A percentile compares a stretch with the other conserved stretches of the same genome.
phyloP scores from a whole-genome alignment of 192 early-diverging fungal genomes.

The Piromyces finnis region DNA sequence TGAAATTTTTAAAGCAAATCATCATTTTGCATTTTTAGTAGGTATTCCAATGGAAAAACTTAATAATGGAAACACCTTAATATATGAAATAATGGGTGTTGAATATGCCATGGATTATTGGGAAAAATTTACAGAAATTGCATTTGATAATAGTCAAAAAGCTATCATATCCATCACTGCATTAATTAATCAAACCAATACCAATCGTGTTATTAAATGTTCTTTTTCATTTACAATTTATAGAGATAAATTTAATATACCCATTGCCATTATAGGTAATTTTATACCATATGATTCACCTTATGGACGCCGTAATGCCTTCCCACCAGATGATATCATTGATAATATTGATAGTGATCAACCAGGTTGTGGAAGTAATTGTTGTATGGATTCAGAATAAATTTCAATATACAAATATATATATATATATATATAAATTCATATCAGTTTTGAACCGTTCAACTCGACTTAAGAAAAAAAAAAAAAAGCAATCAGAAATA shows the following conservation, averaged over 20 bases:
- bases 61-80: neutral
- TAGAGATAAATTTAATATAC: constrained; percentile 84
- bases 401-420: too few relatives aligned
- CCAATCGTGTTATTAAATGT: constrained; percentile 53
- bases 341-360: neutral
- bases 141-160: constrained; percentile 84
- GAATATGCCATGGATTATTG: constrained; percentile 68
- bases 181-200: constrained; percentile 36
- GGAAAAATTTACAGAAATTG: constrained; percentile 81
- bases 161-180: constrained; percentile 77
- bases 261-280: neutral
- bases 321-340: neutral
- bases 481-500: too few relatives aligned
- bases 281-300: neutral
- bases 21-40: neutral
- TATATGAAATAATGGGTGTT: neutral
- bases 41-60: neutral
- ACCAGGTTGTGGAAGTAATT: neutral
- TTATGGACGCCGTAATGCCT: neutral
- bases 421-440: too few relatives aligned
- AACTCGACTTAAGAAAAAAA: too few relatives aligned
- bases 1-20: neutral
- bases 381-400: too few relatives aligned
- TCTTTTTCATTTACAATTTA: constrained; percentile 94
- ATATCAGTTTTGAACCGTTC: too few relatives aligned